A percentile compares a stretch with the other conserved stretches of the same genome.
phyloP scores from a whole-genome alignment of 179 eudicot genomes.

The Amaranthus tricolor region DNA sequence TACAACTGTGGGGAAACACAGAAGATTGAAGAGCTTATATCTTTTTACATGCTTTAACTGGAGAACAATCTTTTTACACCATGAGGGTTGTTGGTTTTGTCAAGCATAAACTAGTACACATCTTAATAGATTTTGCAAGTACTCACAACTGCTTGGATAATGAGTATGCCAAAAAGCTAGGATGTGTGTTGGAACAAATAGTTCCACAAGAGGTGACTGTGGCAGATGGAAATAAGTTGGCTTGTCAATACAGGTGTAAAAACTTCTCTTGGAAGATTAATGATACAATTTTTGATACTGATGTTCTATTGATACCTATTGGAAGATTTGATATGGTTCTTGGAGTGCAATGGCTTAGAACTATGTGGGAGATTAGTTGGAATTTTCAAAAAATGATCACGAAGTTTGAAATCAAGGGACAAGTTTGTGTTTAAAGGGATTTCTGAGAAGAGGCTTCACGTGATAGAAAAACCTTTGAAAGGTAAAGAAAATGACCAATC shows the following conservation, averaged over 20 bases:
- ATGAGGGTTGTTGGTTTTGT: too few species aligned
- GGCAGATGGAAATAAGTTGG: not conserved
- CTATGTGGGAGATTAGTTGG: not conserved
- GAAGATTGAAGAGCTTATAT: too few species aligned
- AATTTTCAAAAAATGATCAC: not conserved
- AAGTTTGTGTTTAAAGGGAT: not conserved
- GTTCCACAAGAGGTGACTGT: not conserved
- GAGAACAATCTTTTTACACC: too few species aligned
- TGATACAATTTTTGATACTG: not conserved
- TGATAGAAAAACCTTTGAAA: too few species aligned
- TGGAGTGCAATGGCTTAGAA: not conserved
- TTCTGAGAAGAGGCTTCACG: too few species aligned
- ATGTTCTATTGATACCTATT: not conserved
- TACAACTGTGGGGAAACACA: too few species aligned
- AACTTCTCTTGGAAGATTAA: not conserved
- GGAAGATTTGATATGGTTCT: slow-evolving; percentile 5
- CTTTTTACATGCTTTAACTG: too few species aligned
- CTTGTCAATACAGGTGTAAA: not conserved
- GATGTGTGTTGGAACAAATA: not conserved
- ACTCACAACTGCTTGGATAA: too few species aligned
- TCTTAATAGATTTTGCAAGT: too few species aligned
- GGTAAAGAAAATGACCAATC: too few species aligned
- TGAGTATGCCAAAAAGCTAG: not conserved
- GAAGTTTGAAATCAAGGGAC: not conserved
- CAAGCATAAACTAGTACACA: too few species aligned